Percentiles rank a stretch among this genome's conserved stretches.
Evolutionary conservation across 2,329 filamentous ascomycete genomes (phyloP).

Genomic region (Stagonosporopsis tanaceti): DNA sequence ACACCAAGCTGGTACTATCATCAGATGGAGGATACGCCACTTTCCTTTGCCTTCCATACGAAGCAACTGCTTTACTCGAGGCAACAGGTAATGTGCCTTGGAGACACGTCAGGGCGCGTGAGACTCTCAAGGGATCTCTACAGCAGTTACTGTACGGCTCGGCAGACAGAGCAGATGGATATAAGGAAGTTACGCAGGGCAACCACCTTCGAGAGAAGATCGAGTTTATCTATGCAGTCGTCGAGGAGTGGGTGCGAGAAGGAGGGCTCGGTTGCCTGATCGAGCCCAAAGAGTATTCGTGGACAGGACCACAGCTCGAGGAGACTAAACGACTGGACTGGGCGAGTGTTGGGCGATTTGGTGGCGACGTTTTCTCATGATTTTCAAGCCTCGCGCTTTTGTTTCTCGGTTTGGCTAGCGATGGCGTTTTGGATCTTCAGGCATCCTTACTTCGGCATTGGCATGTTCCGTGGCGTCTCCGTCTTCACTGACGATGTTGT

Average conservation of each 20-base stretch:
- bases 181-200: conserved; percentile 66
- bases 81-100: conserved; percentile 69
- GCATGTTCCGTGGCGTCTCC: conserved; percentile 43
- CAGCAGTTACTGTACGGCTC: conserved; percentile 74
- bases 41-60: conserved; percentile 78
- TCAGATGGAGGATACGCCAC: conserved; percentile 77
- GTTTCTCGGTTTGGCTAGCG: conserved; percentile 33
- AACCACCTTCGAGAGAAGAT: conserved; percentile 80
- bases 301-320: conserved; percentile 55
- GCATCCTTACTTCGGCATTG: conserved; percentile 37
- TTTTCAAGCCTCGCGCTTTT: conserved; percentile 18
- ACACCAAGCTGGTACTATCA: conserved; percentile 84
- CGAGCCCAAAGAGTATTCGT: conserved; percentile 49
- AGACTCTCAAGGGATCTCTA: conserved; percentile 74
- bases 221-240: conserved; percentile 72
- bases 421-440: conserved; percentile 38
- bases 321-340: conserved; percentile 57
- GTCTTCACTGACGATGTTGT: conserved; percentile 28
- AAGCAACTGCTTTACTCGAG: conserved; percentile 72
- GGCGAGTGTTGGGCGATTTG: conserved; percentile 58
- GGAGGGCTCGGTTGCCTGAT: conserved; percentile 68
- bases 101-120: conserved; percentile 72
- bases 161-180: conserved; percentile 58
- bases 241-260: conserved; percentile 75
- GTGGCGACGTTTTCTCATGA: conserved; percentile 54